A percentile compares a stretch with the other conserved stretches of the same genome.
Evolutionary conservation across 1,284 basidiomycete genomes (phyloP).

Genomic region (Malassezia pachydermatis): DNA sequence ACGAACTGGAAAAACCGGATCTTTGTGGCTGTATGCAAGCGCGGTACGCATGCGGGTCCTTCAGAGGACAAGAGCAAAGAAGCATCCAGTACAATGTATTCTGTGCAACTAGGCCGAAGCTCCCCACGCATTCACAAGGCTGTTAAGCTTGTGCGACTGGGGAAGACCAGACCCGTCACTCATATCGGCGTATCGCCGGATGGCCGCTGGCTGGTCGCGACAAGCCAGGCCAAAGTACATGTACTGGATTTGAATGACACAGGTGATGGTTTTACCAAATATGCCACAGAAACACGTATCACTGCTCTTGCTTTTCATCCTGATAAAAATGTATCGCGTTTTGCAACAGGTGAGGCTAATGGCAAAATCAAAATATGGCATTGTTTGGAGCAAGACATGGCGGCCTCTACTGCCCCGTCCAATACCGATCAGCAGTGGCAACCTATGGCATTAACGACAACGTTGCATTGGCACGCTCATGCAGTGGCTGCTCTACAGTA

Average conservation of each 20-base stretch:
- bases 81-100: slow-evolving; percentile 23
- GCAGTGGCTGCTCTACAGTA: slow-evolving; percentile 81
- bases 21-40: slow-evolving; percentile 59
- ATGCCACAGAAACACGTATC: slow-evolving; percentile 56
- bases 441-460: slow-evolving; percentile 60
- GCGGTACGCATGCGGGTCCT: slow-evolving; percentile 27
- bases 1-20: slow-evolving; percentile 59
- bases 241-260: slow-evolving; percentile 50
- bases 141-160: slow-evolving; percentile 53
- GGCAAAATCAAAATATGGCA: slow-evolving; percentile 87
- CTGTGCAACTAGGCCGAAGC: slow-evolving; percentile 22
- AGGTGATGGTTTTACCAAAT: slow-evolving; percentile 61
- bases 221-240: slow-evolving; percentile 70
- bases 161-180: slow-evolving; percentile 48
- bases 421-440: slow-evolving; percentile 16
- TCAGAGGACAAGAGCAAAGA: not conserved
- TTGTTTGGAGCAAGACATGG: slow-evolving; percentile 57
- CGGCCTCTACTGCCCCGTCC: slow-evolving; percentile 25
- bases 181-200: slow-evolving; percentile 62
- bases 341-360: slow-evolving; percentile 80
- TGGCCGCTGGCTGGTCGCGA: slow-evolving; percentile 70
- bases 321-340: slow-evolving; percentile 62
- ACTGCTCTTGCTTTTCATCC: slow-evolving; percentile 84
- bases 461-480: slow-evolving; percentile 94
- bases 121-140: slow-evolving; percentile 12